These are phyloP conservation scores for Trichophyton simii DNA, from an alignment of 2,329 filamentous ascomycete species.

Conservation along the genomic window DNA sequence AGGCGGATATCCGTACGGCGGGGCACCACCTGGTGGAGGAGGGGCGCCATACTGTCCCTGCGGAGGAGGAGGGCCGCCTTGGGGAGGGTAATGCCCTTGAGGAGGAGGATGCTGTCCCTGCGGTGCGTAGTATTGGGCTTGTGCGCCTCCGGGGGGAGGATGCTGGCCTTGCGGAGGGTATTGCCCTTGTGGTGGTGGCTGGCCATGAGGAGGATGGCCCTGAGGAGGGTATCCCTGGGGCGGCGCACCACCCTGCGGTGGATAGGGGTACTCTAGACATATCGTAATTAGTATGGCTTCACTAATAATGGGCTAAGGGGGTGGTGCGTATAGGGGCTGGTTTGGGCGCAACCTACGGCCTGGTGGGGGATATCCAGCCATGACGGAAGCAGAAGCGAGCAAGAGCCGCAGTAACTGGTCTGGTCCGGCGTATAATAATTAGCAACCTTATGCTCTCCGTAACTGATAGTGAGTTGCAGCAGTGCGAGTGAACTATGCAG, in stretches of 20 bases:
- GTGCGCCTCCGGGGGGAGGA: conserved; percentile 7
- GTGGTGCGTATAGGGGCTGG: neutral
- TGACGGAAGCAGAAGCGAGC: neutral
- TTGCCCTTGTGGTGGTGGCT: conserved; percentile 11
- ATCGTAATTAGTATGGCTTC: neutral
- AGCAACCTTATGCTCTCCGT: neutral
- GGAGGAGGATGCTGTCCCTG: conserved; percentile 5
- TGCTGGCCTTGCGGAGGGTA: conserved; percentile 9
- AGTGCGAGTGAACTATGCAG: too few relatives aligned
- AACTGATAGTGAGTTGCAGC: neutral
- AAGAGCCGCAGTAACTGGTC: neutral
- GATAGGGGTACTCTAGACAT: neutral
- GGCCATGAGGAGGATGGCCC: conserved; percentile 10
- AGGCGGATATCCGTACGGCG: conserved; percentile 8
- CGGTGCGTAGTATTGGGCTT: conserved; percentile 6
- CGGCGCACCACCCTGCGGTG: conserved; percentile 2
- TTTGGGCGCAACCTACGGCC: neutral
- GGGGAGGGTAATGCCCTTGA: conserved; percentile 7
- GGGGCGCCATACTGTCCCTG: conserved; percentile 8
- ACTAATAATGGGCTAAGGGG: neutral
- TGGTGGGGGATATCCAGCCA: neutral
- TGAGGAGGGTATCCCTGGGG: conserved; percentile 8
- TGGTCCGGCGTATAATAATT: neutral
- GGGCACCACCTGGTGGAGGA: conserved; percentile 5
- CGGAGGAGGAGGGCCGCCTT: neutral